A percentile compares a stretch with the other conserved stretches of the same genome.
phyloP scores from a whole-genome alignment of 164 flowering plant species.

The Vitis labrusca region DNA sequence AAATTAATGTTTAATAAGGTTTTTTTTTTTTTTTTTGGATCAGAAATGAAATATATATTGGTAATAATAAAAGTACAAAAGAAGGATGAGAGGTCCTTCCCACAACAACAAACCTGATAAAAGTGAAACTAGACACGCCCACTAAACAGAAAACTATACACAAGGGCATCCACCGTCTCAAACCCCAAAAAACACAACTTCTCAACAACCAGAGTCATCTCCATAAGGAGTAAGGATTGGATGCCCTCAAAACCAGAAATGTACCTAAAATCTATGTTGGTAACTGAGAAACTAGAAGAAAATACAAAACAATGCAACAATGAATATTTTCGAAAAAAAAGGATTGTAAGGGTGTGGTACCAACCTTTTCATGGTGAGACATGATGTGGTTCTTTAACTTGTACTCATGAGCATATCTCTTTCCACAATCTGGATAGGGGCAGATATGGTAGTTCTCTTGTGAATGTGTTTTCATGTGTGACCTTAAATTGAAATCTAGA shows the following conservation, averaged over 20 bases:
- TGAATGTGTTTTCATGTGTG: conserved; percentile 98
- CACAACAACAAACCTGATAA: too few species aligned
- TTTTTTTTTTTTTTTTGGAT: too few species aligned
- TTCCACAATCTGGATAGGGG: conserved; percentile 92
- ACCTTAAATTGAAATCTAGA: conserved; percentile 91
- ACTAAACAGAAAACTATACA: too few species aligned
- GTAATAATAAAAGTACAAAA: too few species aligned
- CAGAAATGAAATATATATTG: too few species aligned
- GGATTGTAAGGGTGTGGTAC: conserved; percentile 11
- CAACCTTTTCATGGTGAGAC: conserved; percentile 91
- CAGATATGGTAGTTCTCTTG: conserved; percentile 95
- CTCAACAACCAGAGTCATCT: too few species aligned
- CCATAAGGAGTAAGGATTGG: neutral
- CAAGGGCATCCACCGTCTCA: too few species aligned
- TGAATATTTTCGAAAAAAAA: neutral
- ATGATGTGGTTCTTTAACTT: conserved; percentile 86
- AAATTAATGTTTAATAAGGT: neutral
- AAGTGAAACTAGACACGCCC: too few species aligned
- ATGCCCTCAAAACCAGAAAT: neutral
- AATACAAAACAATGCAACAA: neutral
- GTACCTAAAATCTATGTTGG: neutral
- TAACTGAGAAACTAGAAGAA: neutral
- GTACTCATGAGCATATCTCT: conserved; percentile 98
- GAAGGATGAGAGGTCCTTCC: too few species aligned
- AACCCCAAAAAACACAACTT: too few species aligned